Evolutionary conservation across 306 rosid species (phyloP).

Genomic region (Argentina anserina): DNA sequence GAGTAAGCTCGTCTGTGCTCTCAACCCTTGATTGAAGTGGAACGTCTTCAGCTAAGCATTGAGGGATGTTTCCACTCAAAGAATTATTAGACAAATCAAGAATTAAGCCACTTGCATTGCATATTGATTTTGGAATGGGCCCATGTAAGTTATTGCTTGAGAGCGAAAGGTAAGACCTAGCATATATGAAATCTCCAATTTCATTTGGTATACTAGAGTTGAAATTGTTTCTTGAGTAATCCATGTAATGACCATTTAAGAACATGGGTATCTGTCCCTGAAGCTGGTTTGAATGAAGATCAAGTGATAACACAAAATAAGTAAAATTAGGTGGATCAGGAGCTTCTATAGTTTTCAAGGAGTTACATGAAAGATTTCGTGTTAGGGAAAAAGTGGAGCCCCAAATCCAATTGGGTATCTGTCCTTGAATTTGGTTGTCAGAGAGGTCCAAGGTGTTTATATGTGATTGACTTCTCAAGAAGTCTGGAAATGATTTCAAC

Average conservation of each 20-base stretch:
- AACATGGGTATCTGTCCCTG: slow-evolving; percentile 15
- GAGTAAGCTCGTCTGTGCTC: slow-evolving; percentile 2
- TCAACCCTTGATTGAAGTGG: not conserved
- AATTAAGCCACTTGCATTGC: slow-evolving; percentile 6
- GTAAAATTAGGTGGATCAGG: not conserved
- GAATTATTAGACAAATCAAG: slow-evolving; percentile 27
- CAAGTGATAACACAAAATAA: not conserved
- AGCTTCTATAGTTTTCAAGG: not conserved
- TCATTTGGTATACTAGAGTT: not conserved
- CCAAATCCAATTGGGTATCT: slow-evolving; percentile 28
- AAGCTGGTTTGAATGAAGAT: slow-evolving; percentile 33
- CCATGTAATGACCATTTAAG: not conserved
- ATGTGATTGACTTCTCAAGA: slow-evolving; percentile 15
- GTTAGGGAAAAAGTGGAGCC: rapidly evolving
- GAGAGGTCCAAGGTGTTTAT: slow-evolving; percentile 18
- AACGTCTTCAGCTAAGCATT: not conserved
- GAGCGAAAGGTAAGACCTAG: not conserved
- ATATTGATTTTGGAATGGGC: slow-evolving; percentile 24
- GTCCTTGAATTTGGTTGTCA: slow-evolving; percentile 7
- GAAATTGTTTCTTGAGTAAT: slow-evolving; percentile 22
- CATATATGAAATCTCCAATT: not conserved
- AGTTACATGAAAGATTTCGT: slow-evolving; percentile 14
- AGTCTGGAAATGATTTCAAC: slow-evolving; percentile 12
- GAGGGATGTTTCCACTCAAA: slow-evolving; percentile 21
- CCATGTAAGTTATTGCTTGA: slow-evolving; percentile 7